Conservation (phyloP, 2,329 filamentous ascomycete genomes). For the Monosporascus sp. region DNA sequence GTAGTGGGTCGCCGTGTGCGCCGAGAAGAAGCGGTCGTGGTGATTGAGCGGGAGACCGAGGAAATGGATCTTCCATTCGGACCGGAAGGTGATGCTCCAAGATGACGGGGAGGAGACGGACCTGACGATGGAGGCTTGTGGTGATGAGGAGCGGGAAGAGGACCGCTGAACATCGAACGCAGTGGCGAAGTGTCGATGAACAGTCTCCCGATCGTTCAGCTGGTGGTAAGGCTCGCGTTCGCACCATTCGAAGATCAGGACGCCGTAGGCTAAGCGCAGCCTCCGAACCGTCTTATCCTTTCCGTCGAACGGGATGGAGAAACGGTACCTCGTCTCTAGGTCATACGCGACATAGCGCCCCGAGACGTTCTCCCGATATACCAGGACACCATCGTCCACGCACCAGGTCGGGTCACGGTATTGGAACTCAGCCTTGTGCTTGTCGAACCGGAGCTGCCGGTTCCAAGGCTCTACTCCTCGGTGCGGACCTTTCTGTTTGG, state of each 20-base stretch:
- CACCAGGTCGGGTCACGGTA: conserved; percentile 47
- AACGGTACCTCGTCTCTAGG: conserved; percentile 36
- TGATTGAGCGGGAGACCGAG: conserved; percentile 48
- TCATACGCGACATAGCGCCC: conserved; percentile 42
- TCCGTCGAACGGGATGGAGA: conserved; percentile 45
- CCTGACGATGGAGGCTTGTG: conserved; percentile 2
- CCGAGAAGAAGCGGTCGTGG: conserved; percentile 57
- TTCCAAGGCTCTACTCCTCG: conserved; percentile 39
- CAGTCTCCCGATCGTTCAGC: conserved; percentile 43
- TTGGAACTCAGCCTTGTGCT: conserved; percentile 36
- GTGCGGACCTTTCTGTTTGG: conserved; percentile 8
- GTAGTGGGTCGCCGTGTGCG: conserved; percentile 55
- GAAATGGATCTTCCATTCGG: conserved; percentile 57
- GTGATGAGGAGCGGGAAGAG: conserved; percentile 7
- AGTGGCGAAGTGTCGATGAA: conserved; percentile 55
- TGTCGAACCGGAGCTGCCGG: conserved; percentile 35
- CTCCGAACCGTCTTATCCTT: conserved; percentile 46
- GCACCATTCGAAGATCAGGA: conserved; percentile 62
- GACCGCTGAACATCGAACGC: conserved; percentile 43
- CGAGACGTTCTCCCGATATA: conserved; percentile 38
- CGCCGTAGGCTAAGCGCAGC: conserved; percentile 43
- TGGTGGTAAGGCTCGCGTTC: conserved; percentile 45
- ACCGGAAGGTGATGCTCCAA: conserved; percentile 45
- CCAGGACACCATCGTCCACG: conserved; percentile 46
- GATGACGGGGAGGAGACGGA: conserved; percentile 8